A percentile compares a stretch with the other conserved stretches of the same genome.
Conservation (phyloP, 331 rosid genomes). For the Malus hybrid region DNA sequence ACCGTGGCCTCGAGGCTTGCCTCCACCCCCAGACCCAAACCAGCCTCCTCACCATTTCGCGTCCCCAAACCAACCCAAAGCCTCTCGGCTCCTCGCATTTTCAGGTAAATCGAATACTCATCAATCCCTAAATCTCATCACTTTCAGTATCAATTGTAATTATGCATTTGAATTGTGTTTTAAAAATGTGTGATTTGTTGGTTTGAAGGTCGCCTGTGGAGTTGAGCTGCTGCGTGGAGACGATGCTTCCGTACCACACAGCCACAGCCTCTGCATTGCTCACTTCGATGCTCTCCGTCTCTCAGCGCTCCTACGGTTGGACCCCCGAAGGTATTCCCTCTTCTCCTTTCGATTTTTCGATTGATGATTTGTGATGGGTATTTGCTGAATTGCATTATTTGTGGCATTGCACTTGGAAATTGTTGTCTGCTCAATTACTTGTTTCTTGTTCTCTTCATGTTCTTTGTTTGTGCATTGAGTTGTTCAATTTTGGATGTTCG, state of each 20-base stretch:
- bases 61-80: conserved; percentile 51
- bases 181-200: not conserved
- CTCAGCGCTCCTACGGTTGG: conserved; percentile 51
- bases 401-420: not conserved
- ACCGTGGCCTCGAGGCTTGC: conserved; percentile 26
- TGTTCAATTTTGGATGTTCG: not conserved
- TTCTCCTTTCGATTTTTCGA: not conserved
- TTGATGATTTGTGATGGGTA: not conserved
- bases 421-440: not conserved
- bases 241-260: conserved; percentile 79
- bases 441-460: not conserved
- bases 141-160: not conserved
- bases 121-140: not conserved
- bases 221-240: conserved; percentile 62
- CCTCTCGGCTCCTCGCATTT: conserved; percentile 44
- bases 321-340: conserved; percentile 59
- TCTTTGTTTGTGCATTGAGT: not conserved
- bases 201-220: conserved; percentile 61
- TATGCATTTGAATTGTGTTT: not conserved
- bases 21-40: conserved; percentile 35
- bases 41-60: conserved; percentile 39
- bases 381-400: conserved; percentile 3
- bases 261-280: conserved; percentile 91
- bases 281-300: conserved; percentile 74
- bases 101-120: conserved; percentile 40